Percentiles rank a stretch among this genome's conserved stretches.
Conservation (phyloP, 139 green algal species). For the Raphidocelis subcapitata region DNA sequence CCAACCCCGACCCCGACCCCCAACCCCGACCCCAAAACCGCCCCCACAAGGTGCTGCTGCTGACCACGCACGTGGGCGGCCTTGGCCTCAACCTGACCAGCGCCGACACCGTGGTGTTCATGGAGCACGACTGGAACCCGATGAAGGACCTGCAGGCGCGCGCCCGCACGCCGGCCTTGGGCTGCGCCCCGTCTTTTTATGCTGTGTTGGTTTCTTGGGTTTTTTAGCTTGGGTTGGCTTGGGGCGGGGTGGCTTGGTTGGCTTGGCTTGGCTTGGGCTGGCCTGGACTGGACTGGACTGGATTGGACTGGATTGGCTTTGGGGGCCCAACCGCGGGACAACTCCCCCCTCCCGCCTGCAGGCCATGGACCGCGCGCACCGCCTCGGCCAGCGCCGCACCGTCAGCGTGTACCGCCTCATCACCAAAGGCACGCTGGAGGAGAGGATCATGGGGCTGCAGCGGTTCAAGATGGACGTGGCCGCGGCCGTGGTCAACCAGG, state of each 20-base stretch:
- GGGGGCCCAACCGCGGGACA: too few species aligned
- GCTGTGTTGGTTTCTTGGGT: too few species aligned
- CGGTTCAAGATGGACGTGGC: slow-evolving; percentile 96
- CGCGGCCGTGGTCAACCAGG: slow-evolving; percentile 75
- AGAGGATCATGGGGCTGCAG: slow-evolving; percentile 90
- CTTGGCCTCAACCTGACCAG: slow-evolving; percentile 96
- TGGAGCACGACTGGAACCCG: slow-evolving; percentile 99
- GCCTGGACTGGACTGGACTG: too few species aligned
- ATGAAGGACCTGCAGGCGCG: slow-evolving; percentile 91
- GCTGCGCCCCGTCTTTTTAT: too few species aligned
- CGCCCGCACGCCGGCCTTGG: too few species aligned
- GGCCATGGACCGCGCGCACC: slow-evolving; percentile 97
- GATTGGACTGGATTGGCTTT: too few species aligned
- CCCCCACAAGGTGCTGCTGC: slow-evolving; percentile 77
- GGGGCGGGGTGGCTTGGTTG: too few species aligned
- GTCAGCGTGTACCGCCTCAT: slow-evolving; percentile 97
- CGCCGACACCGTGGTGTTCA: slow-evolving; percentile 97
- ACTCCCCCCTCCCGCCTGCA: slow-evolving; percentile 28
- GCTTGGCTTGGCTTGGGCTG: too few species aligned
- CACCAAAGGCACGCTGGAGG: slow-evolving; percentile 67
- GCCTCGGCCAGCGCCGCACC: slow-evolving; percentile 89
- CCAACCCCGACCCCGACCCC: too few species aligned
- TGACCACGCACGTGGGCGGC: slow-evolving; percentile 92
- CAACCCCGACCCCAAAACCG: too few species aligned
- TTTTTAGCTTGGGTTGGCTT: too few species aligned